Conservation (phyloP, 441 rosid genomes). For the Eruca vesicaria region DNA sequence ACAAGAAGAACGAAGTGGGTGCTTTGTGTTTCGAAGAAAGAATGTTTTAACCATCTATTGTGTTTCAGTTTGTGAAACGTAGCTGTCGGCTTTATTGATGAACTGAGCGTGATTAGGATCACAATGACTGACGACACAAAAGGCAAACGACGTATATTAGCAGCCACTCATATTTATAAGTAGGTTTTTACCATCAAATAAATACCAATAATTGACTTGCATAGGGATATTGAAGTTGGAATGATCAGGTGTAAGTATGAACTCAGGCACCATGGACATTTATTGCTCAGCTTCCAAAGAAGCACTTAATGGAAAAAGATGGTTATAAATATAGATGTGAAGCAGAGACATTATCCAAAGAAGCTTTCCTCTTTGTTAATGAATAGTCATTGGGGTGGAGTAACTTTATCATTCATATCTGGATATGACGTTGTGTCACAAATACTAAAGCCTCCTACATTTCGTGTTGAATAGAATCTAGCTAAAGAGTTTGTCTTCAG, state of each 20-base stretch:
- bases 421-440: not conserved
- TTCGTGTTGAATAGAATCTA: not conserved
- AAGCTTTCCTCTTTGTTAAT: no score
- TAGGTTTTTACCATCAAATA: no score
- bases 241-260: no score
- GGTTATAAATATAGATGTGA: no score
- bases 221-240: no score
- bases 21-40: not conserved
- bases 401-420: no score
- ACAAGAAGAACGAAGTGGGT: slow-evolving; percentile 62
- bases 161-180: no score
- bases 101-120: not conserved
- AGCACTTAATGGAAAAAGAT: not conserved
- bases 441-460: not conserved
- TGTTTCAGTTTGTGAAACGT: slow-evolving; percentile 12
- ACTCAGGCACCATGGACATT: not conserved
- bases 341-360: no score
- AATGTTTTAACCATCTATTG: not conserved
- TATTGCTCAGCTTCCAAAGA: no score
- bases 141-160: not conserved
- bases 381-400: no score
- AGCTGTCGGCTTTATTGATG: not conserved
- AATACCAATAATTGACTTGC: no score
- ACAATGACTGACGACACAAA: not conserved
- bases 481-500: not conserved